These are phyloP conservation scores for Anastatica hierochuntica DNA, from an alignment of 345 rosid genomes.

Conservation along the genomic window DNA sequence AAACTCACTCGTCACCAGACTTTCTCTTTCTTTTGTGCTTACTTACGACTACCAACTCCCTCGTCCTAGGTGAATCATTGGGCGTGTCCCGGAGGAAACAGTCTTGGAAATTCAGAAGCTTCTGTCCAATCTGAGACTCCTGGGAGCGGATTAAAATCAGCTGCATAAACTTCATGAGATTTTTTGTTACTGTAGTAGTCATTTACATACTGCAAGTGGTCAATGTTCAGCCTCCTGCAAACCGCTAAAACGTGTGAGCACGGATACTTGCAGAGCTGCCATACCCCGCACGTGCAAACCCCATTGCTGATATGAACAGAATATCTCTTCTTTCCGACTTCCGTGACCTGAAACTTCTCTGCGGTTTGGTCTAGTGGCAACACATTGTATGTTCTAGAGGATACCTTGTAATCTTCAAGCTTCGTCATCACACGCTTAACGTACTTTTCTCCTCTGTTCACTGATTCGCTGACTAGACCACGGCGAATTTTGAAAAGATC, in stretches of 20 bases:
- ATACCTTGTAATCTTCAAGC: neutral
- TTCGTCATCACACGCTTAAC: neutral
- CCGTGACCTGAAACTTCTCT: neutral
- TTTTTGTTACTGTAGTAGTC: neutral
- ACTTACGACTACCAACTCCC: no score
- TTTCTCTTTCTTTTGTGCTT: no score
- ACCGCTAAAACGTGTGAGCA: slow-evolving; percentile 5
- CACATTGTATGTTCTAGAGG: neutral
- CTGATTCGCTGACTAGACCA: neutral
- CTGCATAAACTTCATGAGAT: neutral
- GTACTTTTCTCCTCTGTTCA: neutral
- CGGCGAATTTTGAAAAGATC: neutral
- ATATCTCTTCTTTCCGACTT: neutral
- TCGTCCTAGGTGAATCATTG: no score
- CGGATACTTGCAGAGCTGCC: neutral
- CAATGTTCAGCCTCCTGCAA: neutral
- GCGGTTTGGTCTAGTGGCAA: neutral
- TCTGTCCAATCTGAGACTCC: slow-evolving; percentile 5
- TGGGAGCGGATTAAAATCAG: neutral
- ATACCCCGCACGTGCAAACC: neutral
- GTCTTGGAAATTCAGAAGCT: neutral
- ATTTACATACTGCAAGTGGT: slow-evolving; percentile 7
- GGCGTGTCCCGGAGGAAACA: no score
- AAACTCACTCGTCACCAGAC: no score
- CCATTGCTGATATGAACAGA: neutral